A percentile compares a stretch with the other conserved stretches of the same genome.
These are phyloP conservation scores for Macrophomina phaseolina DNA, from an alignment of 2,329 filamentous ascomycete genomes.

Conservation along the genomic window DNA sequence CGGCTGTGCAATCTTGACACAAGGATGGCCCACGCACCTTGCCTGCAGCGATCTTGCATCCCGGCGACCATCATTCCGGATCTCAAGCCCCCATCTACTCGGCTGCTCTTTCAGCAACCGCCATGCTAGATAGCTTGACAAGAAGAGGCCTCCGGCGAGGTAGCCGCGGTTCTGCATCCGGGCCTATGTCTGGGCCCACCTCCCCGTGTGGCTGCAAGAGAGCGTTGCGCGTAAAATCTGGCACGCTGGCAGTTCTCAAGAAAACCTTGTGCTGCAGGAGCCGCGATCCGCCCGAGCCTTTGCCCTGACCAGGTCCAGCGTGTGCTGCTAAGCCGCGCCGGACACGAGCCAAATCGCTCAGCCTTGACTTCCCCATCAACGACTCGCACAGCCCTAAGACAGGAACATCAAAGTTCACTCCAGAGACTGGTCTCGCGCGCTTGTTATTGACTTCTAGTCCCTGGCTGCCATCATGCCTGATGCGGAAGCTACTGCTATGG, in stretches of 20 bases:
- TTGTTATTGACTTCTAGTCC: not conserved
- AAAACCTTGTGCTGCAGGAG: conserved; percentile 6
- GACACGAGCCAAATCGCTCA: conserved; percentile 4
- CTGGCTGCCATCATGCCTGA: conserved; percentile 3
- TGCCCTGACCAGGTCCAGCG: not conserved
- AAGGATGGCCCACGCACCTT: not conserved
- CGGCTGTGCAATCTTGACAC: conserved; percentile 2
- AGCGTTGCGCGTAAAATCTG: not conserved
- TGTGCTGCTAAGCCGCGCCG: not conserved
- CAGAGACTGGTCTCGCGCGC: not conserved
- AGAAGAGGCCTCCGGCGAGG: not conserved
- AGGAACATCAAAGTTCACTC: not conserved
- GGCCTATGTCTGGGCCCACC: conserved; percentile 3
- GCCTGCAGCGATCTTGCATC: conserved; percentile 6
- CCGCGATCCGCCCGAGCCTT: conserved; percentile 1
- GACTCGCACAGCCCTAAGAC: conserved; percentile 7
- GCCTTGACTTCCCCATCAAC: not conserved
- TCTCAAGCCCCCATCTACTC: not conserved
- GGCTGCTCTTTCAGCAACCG: too few relatives aligned
- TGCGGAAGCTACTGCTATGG: not conserved
- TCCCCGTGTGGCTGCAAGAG: not conserved
- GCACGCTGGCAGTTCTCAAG: not conserved
- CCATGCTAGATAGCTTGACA: not conserved
- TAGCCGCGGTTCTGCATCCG: not conserved
- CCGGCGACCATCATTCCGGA: not conserved